These are phyloP conservation scores for Tuber borchii DNA, from an alignment of 495 filamentous ascomycete genomes.

Conservation along the genomic window DNA sequence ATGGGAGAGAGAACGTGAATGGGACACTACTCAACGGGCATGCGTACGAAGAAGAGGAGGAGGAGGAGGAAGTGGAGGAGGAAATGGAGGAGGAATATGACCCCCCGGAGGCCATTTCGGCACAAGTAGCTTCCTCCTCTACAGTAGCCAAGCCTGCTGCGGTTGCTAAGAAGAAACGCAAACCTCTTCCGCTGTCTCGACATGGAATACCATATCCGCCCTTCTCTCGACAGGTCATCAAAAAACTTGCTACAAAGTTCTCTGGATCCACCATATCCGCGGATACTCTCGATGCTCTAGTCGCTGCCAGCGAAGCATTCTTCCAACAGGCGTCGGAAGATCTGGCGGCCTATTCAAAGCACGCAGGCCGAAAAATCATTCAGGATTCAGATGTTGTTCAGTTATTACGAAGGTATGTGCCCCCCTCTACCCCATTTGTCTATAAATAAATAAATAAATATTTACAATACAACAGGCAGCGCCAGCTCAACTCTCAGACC, in stretches of 20 bases:
- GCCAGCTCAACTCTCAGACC: constrained; percentile 61
- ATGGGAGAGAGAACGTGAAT: neutral
- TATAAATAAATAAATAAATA: constrained; percentile 10
- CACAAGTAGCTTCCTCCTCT: constrained; percentile 37
- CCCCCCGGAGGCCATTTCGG: constrained; percentile 26
- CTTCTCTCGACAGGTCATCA: constrained; percentile 62
- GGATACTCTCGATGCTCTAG: constrained; percentile 64
- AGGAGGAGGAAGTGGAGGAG: constrained; percentile 18
- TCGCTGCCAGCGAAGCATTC: constrained; percentile 77
- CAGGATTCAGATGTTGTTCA: constrained; percentile 76
- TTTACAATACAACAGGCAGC: constrained; percentile 58
- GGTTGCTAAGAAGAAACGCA: constrained; percentile 46
- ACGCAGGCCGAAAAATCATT: constrained; percentile 76
- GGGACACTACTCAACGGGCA: neutral
- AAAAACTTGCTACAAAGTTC: constrained; percentile 67
- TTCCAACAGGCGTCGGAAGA: constrained; percentile 80
- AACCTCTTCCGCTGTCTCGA: constrained; percentile 58
- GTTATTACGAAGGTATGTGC: constrained; percentile 70
- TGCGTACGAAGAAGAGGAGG: constrained; percentile 31
- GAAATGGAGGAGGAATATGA: constrained; percentile 32
- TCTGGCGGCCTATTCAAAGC: constrained; percentile 68
- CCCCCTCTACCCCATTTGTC: constrained; percentile 40
- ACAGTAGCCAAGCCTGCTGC: constrained; percentile 17
- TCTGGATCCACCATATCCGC: constrained; percentile 58
- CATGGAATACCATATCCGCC: constrained; percentile 69